Evolutionary conservation across 306 rosid species (phyloP), one percentile per base, ranked within the genome.

Genomic region (Boehmeria nivea): DNA sequence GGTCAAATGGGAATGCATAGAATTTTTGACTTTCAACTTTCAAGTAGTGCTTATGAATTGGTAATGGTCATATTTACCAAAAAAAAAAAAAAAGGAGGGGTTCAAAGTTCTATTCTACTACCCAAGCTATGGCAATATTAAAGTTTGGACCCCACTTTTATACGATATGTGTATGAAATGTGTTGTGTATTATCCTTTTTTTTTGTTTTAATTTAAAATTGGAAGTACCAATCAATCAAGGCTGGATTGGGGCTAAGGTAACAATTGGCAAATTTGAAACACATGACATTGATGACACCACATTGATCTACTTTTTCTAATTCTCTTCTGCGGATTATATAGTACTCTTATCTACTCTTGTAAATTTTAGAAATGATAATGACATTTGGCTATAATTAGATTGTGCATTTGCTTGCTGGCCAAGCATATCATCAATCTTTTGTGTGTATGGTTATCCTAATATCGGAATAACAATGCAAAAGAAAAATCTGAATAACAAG

Each of bases 191-290:
- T 2, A 46, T 25, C 27, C 17, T 17, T 3, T 7, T 6, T 2
- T 1, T 7, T 37, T 19, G 2, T 1, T 0, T 12, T 8, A 0
- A 6, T 36, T 38, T 10, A 0, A 7, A n/a, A n/a, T n/a, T 3
- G 8, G 21, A 7, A 28, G 44, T 8, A 8, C 25, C 57, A 36
- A 24, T 36, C 62, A 60, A 67, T 54, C 68, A 46, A 62, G 48
- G 31, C 64, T 16, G 2, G 64, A 55, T 69, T 27, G 51, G 67
- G 45, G 73, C 67, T 43, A 4, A 34, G 16, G 48, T 15, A 6
- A 8, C 20, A 52, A 8, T 1, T 40, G n/a, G n/a, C 16, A n/a
- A 11, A 1, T n/a, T 40, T 12, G n/a, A 14, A n/a, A 53, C 33
- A 19, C 24, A 18, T 11, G 12, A 17, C 53, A 56, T 40, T n/a